Base-by-base conservation (phyloP, 495 filamentous ascomycete genomes). In the Lasiosphaeria hispida region DNA sequence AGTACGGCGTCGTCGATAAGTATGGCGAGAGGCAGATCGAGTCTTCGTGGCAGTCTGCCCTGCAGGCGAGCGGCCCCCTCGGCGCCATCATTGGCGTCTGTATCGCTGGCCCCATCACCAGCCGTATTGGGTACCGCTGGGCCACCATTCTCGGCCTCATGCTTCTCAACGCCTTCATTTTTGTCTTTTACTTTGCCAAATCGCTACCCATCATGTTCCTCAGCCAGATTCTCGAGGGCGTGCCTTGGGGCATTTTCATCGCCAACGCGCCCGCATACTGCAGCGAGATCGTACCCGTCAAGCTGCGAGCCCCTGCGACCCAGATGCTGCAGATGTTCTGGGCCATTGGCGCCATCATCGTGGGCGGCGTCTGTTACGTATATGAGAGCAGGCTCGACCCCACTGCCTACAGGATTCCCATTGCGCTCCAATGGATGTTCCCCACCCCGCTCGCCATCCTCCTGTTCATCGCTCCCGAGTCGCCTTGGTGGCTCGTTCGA, bases 301-400 rank as follows among this genome's bases (percentile, higher is more conserved):
- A 79, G 5, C 71, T 89, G 43, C 84, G 86, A 30, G 76, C 77
- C 10, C 87, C 86, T 61, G 70, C 88, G 42, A 87, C 84, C 5
- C 84, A 84, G n/a, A 87, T 86, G 57, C 83, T 88, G 55, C 88
- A 88, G 61, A 77, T 87, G 51, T 88, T 85, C 66, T 90, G 86
- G 86, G 82, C 80, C 23, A 73, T 89, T 10, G 87, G 87, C 10
- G 83, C 87, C 63, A 72, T 89, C 48, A 81, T 89, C 59, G 81
- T 80, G 13, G 69, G 83, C 8, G 86, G 85, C 44, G 84, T 89
- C 15, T 76, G 88, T 63, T 23, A 82, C 34, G 70, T 69, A 35
- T 73, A 81, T 9, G 56, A 72, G 10, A 73, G 77, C 53, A 69
- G 85, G 60, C 80, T 81, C 74, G 75, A 76, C 1, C 84, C 89